Base-by-base conservation (phyloP, 2,329 filamentous ascomycete species). In the Cladosporium velox region DNA sequence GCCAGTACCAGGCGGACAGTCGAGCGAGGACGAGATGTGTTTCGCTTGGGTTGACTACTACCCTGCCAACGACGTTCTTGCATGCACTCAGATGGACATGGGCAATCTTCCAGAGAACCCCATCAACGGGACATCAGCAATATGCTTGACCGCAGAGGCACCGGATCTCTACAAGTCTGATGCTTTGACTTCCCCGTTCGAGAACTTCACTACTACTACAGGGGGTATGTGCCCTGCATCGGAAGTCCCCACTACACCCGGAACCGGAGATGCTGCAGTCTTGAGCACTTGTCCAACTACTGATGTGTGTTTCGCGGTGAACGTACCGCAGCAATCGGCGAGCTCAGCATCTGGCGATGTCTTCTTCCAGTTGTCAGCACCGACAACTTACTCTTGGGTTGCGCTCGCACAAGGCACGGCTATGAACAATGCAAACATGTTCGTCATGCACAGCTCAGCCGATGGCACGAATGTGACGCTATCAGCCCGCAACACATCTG, bases 361-460 rank as follows among this genome's bases (percentile, higher is more conserved):
- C 64, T 88, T 81, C 75, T 83, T 88, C 72, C 85, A 86, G 66
- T 79, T 88, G 54, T 82, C 80, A 55, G 84, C 83, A 3, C 85
- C 86, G 2, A 81, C 79, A 54, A 78, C 74, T 3, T 81, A 85
- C 71, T 75, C 82, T 74, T 88, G 84, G 83, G 80, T 86, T 41
- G 83, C 80, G 2, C 74, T 88, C 4, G 86, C 85, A 7, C 85
- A 87, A 73, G 86, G 86, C 26, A 77, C 70, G 2, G 68, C 73
- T 34, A 88, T 88, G 86, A 69, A 73, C 15, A 82, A 81, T 30
- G 75, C 86, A 2, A 86, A 87, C 72, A 87, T 88, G 58, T 87
- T 88, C 72, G 76, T 88, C 47, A 78, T 87, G 6, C 88, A 88
- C 70, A 81, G 83, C 21, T 80, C 82, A 28, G 76, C 80, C 38